These are phyloP conservation scores for Stephanodiscus minutulus DNA, from an alignment of 108 stramenopile species.

Conservation along the genomic window DNA sequence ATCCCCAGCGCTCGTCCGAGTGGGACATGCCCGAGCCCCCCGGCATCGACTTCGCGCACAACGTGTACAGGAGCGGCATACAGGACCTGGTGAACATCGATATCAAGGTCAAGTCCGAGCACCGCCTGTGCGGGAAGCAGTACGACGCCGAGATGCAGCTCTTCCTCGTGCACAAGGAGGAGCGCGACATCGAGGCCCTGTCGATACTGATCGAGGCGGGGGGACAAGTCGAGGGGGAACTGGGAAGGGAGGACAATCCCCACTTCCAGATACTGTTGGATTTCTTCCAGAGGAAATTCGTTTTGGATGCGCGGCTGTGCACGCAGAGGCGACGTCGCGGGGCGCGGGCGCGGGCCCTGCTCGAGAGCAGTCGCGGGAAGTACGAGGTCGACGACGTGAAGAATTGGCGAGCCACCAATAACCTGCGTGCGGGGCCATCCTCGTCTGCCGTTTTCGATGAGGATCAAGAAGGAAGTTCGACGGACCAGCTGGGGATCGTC, in stretches of 20 bases:
- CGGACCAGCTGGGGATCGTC: not conserved
- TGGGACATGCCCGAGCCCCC: constrained; percentile 21
- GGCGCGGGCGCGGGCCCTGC: not conserved
- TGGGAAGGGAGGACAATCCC: constrained; percentile 6
- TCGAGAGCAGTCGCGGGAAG: not conserved
- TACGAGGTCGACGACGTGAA: not conserved
- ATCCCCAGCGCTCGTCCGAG: constrained; percentile 16
- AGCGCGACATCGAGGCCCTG: constrained; percentile 21
- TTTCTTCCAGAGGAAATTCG: constrained; percentile 30
- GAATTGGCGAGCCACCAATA: not conserved
- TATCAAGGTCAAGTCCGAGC: constrained; percentile 67
- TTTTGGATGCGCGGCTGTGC: constrained; percentile 20
- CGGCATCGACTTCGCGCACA: constrained; percentile 35
- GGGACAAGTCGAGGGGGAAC: not conserved
- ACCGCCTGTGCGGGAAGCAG: constrained; percentile 56
- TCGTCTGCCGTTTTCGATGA: not conserved
- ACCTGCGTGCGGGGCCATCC: constrained; percentile 1
- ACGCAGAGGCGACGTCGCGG: not conserved
- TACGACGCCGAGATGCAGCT: constrained; percentile 70
- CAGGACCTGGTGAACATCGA: constrained; percentile 52
- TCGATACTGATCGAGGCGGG: constrained; percentile 35
- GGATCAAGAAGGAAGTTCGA: not conserved
- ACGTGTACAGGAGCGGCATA: constrained; percentile 27
- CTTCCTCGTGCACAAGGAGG: constrained; percentile 21
- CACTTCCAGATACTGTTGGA: constrained; percentile 39